Base-by-base conservation (phyloP, 495 filamentous ascomycete genomes). In the Hypoxylon perforatum region DNA sequence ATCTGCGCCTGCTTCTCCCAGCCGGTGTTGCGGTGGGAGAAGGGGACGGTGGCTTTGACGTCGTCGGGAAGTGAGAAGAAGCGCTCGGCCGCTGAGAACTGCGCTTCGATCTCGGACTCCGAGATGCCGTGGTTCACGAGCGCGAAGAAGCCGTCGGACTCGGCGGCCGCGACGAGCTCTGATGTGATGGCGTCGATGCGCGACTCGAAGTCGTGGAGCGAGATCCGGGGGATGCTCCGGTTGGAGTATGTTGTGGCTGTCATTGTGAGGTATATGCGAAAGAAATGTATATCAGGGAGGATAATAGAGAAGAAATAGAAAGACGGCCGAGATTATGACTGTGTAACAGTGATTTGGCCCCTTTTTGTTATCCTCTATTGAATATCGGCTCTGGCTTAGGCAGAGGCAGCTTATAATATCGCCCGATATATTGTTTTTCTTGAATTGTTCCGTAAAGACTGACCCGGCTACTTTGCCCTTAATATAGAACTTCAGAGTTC, bases 1-100 rank as follows among this genome's bases (percentile, higher is more conserved):
- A 90, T 75, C 54, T 90, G 88, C 17, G 86, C 81, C 51, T 80
- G 80, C 60, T 82, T 81, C 73, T 90, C 87, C 88, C 88, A 90
- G n/a, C 88, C 88, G 0, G 83, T 78, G 63, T 90, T 89, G 41
- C 78, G 79, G 39, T 77, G 82, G 8, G 55, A 71, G 77, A 82
- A 87, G 2, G 87, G 82, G 0, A 84, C 84, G 25, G 73, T 78
- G 14, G 79, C 77, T 68, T 90, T 90, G 19, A 75, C 70, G 0
- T 70, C 59, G 39, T 84, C 77, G 0, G 87, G 82, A 6, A 89
- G 82, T 14, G 77, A 55, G 75, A 90, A 90, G 77, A 89, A 88
- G 42, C 67, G 58, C 57, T 79, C 76, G 3, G 86, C 80, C 11
- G 75, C 75, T 0, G 50, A 42, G 67, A 90, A 90, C 65, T 87